These are phyloP conservation scores for Trametes villosa DNA, from an alignment of 768 basidiomycete species.

Conservation along the genomic window DNA sequence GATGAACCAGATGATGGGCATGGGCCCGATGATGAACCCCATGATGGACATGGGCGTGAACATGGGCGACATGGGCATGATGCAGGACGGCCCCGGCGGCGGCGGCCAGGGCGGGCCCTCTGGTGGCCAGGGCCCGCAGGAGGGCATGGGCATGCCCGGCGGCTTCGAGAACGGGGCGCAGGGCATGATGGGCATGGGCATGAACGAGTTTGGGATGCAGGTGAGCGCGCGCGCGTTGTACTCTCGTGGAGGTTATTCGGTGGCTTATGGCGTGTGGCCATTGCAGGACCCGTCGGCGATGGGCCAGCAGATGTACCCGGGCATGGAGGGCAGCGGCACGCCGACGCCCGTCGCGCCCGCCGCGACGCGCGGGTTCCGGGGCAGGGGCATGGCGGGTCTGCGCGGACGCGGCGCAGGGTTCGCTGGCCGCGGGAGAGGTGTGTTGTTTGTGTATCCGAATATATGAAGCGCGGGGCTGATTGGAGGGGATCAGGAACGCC, in stretches of 20 bases:
- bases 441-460: conserved; percentile 21
- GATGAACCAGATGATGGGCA: conserved; percentile 41
- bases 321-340: conserved; percentile 58
- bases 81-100: conserved; percentile 27
- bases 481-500: conserved; percentile 43
- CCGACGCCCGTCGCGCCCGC: conserved; percentile 45
- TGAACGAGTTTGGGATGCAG: conserved; percentile 78
- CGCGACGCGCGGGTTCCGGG: conserved; percentile 41
- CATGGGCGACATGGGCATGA: conserved; percentile 62
- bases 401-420: conserved; percentile 48
- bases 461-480: background rate
- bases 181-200: conserved; percentile 73
- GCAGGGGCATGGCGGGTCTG: conserved; percentile 47
- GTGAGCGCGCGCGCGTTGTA: conserved; percentile 43
- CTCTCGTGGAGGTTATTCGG: background rate
- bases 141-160: conserved; percentile 41
- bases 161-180: conserved; percentile 44
- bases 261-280: conserved; percentile 11
- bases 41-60: conserved; percentile 77
- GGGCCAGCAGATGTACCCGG: conserved; percentile 70
- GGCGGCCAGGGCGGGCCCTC: conserved; percentile 28
- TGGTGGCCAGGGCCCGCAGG: conserved; percentile 28
- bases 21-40: conserved; percentile 51
- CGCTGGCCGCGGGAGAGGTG: conserved; percentile 49
- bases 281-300: conserved; percentile 61